Conservation (phyloP, 768 basidiomycete species). For the Agaricus blazei region DNA sequence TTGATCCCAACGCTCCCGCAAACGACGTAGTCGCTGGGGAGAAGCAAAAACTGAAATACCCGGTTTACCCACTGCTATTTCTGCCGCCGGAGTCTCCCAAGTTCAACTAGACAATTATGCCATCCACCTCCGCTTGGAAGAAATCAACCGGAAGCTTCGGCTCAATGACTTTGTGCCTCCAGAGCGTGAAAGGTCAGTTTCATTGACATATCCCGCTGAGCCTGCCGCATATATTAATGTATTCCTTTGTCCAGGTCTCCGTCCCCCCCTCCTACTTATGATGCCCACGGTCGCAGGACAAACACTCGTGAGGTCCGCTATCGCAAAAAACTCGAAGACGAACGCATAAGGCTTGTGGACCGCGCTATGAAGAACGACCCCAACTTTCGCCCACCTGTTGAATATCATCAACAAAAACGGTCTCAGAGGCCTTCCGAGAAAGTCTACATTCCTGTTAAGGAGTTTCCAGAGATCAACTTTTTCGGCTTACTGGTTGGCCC, state of each 20-base stretch:
- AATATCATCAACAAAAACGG: constrained; percentile 93
- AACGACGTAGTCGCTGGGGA: constrained; percentile 97
- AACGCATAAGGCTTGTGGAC: constrained; percentile 90
- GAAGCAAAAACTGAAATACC: constrained; percentile 89
- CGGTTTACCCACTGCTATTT: constrained; percentile 91
- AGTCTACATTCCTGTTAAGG: constrained; percentile 99
- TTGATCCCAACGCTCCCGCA: constrained; percentile 82
- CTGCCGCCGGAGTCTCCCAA: constrained; percentile 89
- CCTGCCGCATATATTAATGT: constrained; percentile 23
- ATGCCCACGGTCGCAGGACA: constrained; percentile 94
- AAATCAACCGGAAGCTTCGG: constrained; percentile 93
- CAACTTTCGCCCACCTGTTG: constrained; percentile 94
- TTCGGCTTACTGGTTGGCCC: constrained; percentile 98
- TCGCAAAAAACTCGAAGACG: constrained; percentile 90
- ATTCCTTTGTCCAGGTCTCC: constrained; percentile 56
- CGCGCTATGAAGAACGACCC: constrained; percentile 97
- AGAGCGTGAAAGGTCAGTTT: constrained; percentile 79
- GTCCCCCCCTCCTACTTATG: constrained; percentile 96
- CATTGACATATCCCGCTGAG: background rate
- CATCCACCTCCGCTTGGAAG: constrained; percentile 91
- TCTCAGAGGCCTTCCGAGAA: constrained; percentile 93
- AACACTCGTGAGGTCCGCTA: constrained; percentile 99
- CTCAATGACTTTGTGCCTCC: constrained; percentile 95
- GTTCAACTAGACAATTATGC: constrained; percentile 98
- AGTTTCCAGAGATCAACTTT: constrained; percentile 99